Base-by-base conservation (phyloP, 306 rosid genomes). In the Pterocarpus santalinus region DNA sequence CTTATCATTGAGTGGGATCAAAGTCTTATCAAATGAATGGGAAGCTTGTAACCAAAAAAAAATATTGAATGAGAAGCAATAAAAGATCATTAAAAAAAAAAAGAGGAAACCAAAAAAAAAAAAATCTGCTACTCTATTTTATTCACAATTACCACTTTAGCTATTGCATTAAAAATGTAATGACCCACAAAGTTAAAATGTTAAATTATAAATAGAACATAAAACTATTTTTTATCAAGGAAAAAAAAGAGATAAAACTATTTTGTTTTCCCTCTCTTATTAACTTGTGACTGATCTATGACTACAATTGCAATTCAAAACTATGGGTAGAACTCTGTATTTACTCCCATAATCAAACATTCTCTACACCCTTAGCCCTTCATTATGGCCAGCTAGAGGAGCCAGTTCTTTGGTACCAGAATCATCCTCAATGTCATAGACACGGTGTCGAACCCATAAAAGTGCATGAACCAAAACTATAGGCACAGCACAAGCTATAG, bases 391-490 rank as follows among this genome's bases (percentile, higher is more conserved):
- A 30, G 17, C 65, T 15, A 88, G 72, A 56, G 89, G 86, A 80
- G 49, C 70, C 39, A 78, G 8, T 67, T 87, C 87, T 80, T 67
- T 81, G 22, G 72, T 60, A 22, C 72, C 66, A 71, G 52, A 41
- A 78, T 3, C 84, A 58, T 86, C 89, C 39, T 76, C 90, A 46
- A 39, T 75, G 66, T 80, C 87, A 76, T 35, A 83, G 75, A 16
- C 49, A 72, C 85, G 81, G 9, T 67, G 83, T 3, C 60, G 56
- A 39, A 85, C 52, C 87, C 85, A 73, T 2, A 91, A 83, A 86
- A 88, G 79, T 13, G 97, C 92, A 88, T 91, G 97, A 76, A 86
- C 65, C 87, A 90, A 82, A 77, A 88, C 60, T 1, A 89, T 5
- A 12, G 92, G 97, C 46, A 75, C 38, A 44, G 74, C 81, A 67